phyloP scores from a whole-genome alignment of 441 rosid genomes.

The Eugenia klotzschiana region DNA sequence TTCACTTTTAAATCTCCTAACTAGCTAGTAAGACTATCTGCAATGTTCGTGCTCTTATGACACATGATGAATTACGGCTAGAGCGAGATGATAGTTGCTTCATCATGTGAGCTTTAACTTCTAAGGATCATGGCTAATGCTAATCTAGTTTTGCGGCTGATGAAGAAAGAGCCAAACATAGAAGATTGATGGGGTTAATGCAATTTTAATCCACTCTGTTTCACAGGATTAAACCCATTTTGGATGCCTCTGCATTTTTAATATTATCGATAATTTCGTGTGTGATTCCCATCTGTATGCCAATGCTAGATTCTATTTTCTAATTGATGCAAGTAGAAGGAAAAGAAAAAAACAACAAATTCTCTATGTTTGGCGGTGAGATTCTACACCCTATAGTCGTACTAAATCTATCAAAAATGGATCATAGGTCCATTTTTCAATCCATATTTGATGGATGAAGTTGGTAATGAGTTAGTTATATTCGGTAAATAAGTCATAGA shows the following conservation, averaged over 20 bases:
- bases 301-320: too few relatives aligned
- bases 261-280: not conserved
- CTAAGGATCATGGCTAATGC: not conserved
- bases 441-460: too few relatives aligned
- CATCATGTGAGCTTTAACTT: not conserved
- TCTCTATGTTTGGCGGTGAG: too few relatives aligned
- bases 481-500: too few relatives aligned
- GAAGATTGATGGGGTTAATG: not conserved
- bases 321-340: accelerated
- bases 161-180: not conserved
- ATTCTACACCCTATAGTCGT: too few relatives aligned
- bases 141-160: not conserved
- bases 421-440: too few relatives aligned
- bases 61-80: not conserved
- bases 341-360: too few relatives aligned
- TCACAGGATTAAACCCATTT: not conserved
- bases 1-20: not conserved
- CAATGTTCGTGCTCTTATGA: too few relatives aligned
- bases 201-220: not conserved
- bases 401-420: too few relatives aligned
- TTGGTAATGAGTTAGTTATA: too few relatives aligned
- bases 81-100: not conserved
- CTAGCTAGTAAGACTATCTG: not conserved
- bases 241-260: not conserved
- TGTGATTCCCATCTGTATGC: not conserved